Evolutionary conservation across 2,329 filamentous ascomycete genomes (phyloP), one percentile per base, ranked within the genome.

Genomic region (Didymella segeticola): DNA sequence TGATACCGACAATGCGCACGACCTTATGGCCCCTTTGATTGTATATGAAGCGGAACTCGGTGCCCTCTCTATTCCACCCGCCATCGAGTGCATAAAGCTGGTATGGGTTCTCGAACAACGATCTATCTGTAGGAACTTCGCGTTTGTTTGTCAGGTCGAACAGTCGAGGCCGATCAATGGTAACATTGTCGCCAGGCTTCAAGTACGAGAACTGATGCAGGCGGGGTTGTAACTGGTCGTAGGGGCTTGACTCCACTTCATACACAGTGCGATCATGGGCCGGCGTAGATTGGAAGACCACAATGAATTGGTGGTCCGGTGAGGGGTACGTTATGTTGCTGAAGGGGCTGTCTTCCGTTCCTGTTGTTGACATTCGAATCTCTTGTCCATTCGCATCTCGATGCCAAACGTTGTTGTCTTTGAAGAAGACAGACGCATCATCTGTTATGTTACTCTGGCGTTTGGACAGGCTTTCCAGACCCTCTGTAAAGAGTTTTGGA

Each of bases 11-110:
- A 29, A 68, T 43, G 23, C 64, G 61, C 23, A 66, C 14, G 14
- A 64, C 38, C 31, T 63, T 56, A 41, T 66, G 60, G n/a, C 64
- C 64, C 20, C 62, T 55, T 47, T 68, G 52, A 37, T 62, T 66
- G 58, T 58, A 68, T 17, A 63, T 11, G 47, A 68, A 63, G 25
- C 59, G 61, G 23, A 62, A 68, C 34, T 68, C 66, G 23, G 53
- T 61, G 15, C 63, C 56, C 11, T 67, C 60, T 3, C 11, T 26
- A 36, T 58, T 65, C 64, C 66, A 68, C 7, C 63, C 64, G 34
- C 29, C 36, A 36, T 43, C 39, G 30, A 66, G 29, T 25, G 55
- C 7, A 26, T 51, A 31, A 15, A 65, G 38, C 15, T 49, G 15
- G 14, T 52, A 67, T 12, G 62, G 61, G 46, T 61, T 64, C 37